Conservation (phyloP, 164 flowering plant species). For the Macadamia tetraphylla region DNA sequence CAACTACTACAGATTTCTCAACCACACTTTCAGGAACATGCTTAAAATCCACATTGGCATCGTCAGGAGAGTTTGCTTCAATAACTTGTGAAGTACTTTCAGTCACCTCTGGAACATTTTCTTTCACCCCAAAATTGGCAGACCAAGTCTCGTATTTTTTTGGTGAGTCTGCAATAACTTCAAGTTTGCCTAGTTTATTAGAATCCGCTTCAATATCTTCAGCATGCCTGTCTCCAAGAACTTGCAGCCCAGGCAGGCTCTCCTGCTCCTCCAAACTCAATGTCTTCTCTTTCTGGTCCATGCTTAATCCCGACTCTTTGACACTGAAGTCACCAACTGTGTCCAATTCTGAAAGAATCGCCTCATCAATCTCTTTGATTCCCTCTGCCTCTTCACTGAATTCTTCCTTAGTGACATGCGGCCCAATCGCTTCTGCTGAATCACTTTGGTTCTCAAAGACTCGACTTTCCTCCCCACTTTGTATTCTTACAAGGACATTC, state of each 20-base stretch:
- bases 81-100: constrained; percentile 6
- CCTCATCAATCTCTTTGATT: constrained; percentile 61
- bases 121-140: background rate
- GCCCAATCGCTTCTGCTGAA: constrained; percentile 14
- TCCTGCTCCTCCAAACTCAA: constrained; percentile 4
- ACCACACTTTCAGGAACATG: background rate
- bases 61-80: background rate
- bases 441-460: constrained; percentile 7
- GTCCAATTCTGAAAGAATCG: constrained; percentile 52
- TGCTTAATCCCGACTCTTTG: constrained; percentile 18
- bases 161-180: constrained; percentile 4
- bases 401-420: constrained; percentile 15
- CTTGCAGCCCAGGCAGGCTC: constrained; percentile 9
- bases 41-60: background rate
- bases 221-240: constrained; percentile 11
- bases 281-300: constrained; percentile 7
- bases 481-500: constrained; percentile 8
- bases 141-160: background rate
- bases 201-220: constrained; percentile 11
- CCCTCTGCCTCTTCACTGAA: constrained; percentile 29
- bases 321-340: constrained; percentile 69
- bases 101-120: constrained; percentile 3
- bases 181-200: constrained; percentile 8
- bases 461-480: constrained; percentile 2
- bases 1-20: background rate